Base-by-base conservation (phyloP, 176 grass and related monocot species). In the Lolium perenne region DNA sequence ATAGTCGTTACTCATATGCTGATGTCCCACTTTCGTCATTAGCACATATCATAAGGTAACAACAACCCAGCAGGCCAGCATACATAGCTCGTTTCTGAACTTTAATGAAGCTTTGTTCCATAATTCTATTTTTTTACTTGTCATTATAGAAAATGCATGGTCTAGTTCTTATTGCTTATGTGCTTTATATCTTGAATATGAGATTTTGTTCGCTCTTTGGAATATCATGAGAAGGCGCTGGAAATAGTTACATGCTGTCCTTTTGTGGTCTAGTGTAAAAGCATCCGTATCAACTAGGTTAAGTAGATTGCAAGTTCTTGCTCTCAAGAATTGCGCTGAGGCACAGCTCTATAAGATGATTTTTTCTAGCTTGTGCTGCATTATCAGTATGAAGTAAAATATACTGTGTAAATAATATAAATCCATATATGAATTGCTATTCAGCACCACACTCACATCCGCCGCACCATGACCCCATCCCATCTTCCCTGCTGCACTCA, bases 1-100 rank as follows among this genome's bases (percentile, higher is more conserved):
- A 98, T 84, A 89, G 63, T 81, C 71, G 23, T 70, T 98, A 92
- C 86, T 98, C 80, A 35, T 95, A 95, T 90, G 87, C 76, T 60
- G 62, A 87, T 87, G 78, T 93, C 83, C 85, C 85, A 32, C 25
- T 46, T 59, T 88, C 93, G 23, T 93, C 59, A 85, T 87, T 92
- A 90, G 88, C 71, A 20, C 69, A 86, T 77, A 86, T 94, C 26
- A 65, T 93, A 78, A 87, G 95, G 95, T 98, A 92, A 87, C 8
- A 41, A 7, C 16, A 56, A 35, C 49, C 69, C 50, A 86, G 25
- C 16, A 56, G 25, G 41, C 69, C 50, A 86, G 25, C 46, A 55
- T 71, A 18, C 43, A 60, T 53, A 65, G 45, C 62, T 82, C 79
- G 14, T 71, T 85, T 82, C 40, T 87, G 32, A 89, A 72, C 46